A percentile compares a stretch with the other conserved stretches of the same genome.
Conservation (phyloP, 1,139 yeast genomes). For the Spathaspora sp. region DNA sequence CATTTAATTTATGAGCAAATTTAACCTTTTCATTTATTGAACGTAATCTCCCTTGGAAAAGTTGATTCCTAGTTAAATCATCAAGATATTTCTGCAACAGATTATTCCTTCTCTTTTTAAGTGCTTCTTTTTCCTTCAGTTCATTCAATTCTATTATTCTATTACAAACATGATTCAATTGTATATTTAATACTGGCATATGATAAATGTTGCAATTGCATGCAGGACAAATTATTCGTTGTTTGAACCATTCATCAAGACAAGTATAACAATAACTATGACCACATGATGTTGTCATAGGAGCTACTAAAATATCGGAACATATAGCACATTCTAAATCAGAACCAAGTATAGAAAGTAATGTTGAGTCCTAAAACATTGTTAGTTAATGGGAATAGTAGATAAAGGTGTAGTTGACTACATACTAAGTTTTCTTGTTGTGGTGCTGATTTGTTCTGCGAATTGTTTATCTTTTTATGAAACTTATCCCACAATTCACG, state of each 20-base stretch:
- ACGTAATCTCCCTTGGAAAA: conserved; percentile 50
- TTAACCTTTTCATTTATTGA: not conserved
- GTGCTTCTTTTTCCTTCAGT: conserved; percentile 2
- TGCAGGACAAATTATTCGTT: conserved; percentile 51
- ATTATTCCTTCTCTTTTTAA: not conserved
- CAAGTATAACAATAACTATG: conserved; percentile 51
- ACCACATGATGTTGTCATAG: conserved; percentile 42
- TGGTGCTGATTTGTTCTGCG: not conserved
- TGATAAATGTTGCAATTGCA: conserved; percentile 46
- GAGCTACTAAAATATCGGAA: conserved; percentile 46
- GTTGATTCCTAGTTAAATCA: conserved; percentile 33
- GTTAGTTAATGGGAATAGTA: conserved; percentile 15
- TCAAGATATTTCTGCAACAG: conserved; percentile 30
- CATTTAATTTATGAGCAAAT: not conserved
- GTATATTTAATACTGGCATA: conserved; percentile 46
- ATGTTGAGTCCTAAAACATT: not conserved
- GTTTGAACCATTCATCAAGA: conserved; percentile 49
- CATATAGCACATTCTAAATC: conserved; percentile 43
- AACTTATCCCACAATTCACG: not conserved
- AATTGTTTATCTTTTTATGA: not conserved
- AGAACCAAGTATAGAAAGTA: conserved; percentile 12
- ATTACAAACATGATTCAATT: conserved; percentile 36
- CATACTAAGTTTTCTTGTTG: not conserved
- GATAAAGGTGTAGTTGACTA: not conserved
- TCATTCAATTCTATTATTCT: conserved; percentile 29